Base-by-base conservation (phyloP, 108 stramenopile genomes). In the Nitzschia palea region DNA sequence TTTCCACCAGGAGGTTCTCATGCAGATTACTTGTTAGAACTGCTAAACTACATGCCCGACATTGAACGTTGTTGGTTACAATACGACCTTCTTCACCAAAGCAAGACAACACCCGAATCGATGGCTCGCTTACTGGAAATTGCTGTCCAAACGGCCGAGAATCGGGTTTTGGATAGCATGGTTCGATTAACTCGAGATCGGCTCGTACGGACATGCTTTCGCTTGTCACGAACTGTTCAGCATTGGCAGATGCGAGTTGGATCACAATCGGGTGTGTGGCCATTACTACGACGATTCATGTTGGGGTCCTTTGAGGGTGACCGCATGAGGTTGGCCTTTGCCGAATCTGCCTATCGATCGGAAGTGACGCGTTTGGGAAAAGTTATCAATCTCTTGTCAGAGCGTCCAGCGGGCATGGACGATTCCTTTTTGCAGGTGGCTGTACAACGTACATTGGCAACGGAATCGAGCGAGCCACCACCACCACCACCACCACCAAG, bases 131-230 rank as follows among this genome's bases (percentile, higher is more conserved):
- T 71, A 1, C 12, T 84, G 0, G 51, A 48, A 12, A 55, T 81
- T 25, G 52, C 60, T n/a, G 15, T 65, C 4, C 63, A 62, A 27
- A 68, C 71, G 20, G 70, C 73, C 30, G 88, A 92, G 57, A 56
- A 86, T 8, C 71, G 86, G 1, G 59, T 74, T 0, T 40, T 86
- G 40, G 91, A 92, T 68, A 77, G 84, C 18, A 55, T 87, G 20
- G 48, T 92, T 8, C 84, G 91, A 0, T 76, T 78, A 5, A 62
- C 77, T 26, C 84, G 91, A 17, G 86, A 92, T 64, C 84, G 91
- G 2, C 78, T 89, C 23, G 53, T 92, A 9, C 67, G 68, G 2
- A 79, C 85, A 1, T 71, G 83, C 0, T 72, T 71, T 56, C 80
- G 91, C 14, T 35, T 92, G 44, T 55, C 67, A 15, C 70, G 84